Evolutionary conservation across 148 eudicot genomes (phyloP).

Genomic region (Linanthus parryae): DNA sequence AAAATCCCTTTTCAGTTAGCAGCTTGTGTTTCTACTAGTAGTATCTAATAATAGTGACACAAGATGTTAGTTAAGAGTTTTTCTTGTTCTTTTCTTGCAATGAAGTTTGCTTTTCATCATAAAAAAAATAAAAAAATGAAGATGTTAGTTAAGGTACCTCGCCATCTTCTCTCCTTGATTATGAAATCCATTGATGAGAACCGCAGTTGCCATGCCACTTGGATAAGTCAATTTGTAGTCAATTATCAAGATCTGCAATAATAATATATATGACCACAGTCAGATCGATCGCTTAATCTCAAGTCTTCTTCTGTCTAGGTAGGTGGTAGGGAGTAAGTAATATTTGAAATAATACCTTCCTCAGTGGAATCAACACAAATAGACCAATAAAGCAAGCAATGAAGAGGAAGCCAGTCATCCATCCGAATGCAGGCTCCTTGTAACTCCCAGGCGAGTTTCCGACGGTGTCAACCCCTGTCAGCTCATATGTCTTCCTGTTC

Average conservation of each 20-base stretch:
- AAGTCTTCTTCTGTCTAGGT: not conserved
- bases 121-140: not conserved
- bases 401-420: constrained; percentile 75
- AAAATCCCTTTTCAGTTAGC: not conserved
- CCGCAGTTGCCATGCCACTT: constrained; percentile 11
- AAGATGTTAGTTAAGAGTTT: too few species aligned
- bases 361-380: constrained; percentile 72
- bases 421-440: constrained; percentile 63
- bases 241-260: constrained; percentile 31
- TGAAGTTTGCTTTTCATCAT: not conserved
- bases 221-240: constrained; percentile 26
- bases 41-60: too few species aligned
- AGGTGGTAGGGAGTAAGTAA: not conserved
- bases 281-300: not conserved
- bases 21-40: too few species aligned
- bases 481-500: constrained; percentile 69
- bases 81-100: too few species aligned
- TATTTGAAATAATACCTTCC: constrained; percentile 41
- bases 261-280: too few species aligned
- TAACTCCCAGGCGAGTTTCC: constrained; percentile 65
- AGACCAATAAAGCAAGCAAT: constrained; percentile 72
- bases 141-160: constrained; percentile 9
- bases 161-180: constrained; percentile 20
- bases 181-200: constrained; percentile 10
- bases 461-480: constrained; percentile 41